Base-by-base conservation (phyloP, 768 basidiomycete genomes). In the Hemileccinum impolitum region DNA sequence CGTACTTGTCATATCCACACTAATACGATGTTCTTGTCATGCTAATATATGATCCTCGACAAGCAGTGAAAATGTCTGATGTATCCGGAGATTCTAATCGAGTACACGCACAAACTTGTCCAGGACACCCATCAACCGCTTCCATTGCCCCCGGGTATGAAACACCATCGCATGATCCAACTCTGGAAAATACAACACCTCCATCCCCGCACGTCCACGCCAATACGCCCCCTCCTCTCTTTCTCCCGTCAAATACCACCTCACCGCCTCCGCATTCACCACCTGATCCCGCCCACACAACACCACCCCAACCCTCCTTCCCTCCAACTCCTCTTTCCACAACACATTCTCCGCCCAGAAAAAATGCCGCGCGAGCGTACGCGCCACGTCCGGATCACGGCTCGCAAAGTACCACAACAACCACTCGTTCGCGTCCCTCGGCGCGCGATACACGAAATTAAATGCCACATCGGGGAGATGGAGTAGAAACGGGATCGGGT, bases 391-490 rank as follows among this genome's bases (percentile, higher is more conserved):
- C 10, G 81, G 68, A 53, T 87, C 85, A 11, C 78, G 75, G 47
- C 77, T 78, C 18, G 82, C 74, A 55, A 86, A 85, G 57, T 81
- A 87, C 80, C 82, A 85, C 43, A 86, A 55, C 64, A 82, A 72
- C 81, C 81, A 84, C 54, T 86, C 79, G 58, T 78, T 78, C 46
- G 78, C 77, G 47, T 58, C 43, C n/a, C 56, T 53, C n/a, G 84
- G 72, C 7, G 53, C 39, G 18, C 85, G 78, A 65, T 86, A 84
- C 34, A 87, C 69, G 50, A 87, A 86, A 61, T 84, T 85, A 61
- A 74, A 76, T 17, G 82, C 81, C 38, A 85, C 76, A n/a, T 74
- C 57, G 3, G 84, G 80, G 36, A 79, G 72, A 64, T 84, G 81
- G 7, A 86, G 71, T 3, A 86, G 66, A 52, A 87, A 73, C 0